A percentile compares a stretch with the other conserved stretches of the same genome.
These are phyloP conservation scores for Candida parachauliodes DNA, from an alignment of 805 yeast genomes.

Conservation along the genomic window DNA sequence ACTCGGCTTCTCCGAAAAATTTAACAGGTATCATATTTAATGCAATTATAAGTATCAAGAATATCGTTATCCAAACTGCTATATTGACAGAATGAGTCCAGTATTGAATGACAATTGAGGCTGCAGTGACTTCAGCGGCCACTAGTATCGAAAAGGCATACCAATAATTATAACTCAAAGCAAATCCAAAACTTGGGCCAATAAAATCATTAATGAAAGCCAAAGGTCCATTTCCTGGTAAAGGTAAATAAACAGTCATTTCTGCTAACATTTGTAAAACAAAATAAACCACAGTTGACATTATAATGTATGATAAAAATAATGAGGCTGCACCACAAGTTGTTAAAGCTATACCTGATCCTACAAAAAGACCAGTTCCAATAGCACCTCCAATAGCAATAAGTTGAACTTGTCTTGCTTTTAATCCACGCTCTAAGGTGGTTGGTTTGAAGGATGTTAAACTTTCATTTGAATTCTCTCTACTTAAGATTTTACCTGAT, in stretches of 20 bases:
- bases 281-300: constrained; percentile 23
- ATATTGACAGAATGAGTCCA: constrained; percentile 31
- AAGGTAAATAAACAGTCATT: constrained; percentile 32
- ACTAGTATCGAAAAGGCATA: constrained; percentile 31
- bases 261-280: constrained; percentile 32
- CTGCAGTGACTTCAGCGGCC: constrained; percentile 35
- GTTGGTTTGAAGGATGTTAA: constrained; percentile 17
- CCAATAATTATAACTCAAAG: constrained; percentile 33
- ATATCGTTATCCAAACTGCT: constrained; percentile 39
- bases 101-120: constrained; percentile 30
- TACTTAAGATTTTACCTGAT: constrained; percentile 17
- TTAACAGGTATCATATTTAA: constrained; percentile 29
- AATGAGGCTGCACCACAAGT: constrained; percentile 66
- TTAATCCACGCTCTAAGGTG: constrained; percentile 35
- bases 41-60: constrained; percentile 21
- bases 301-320: constrained; percentile 34
- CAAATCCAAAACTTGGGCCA: constrained; percentile 29
- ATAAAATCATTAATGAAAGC: constrained; percentile 26
- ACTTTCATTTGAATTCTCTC: constrained; percentile 13
- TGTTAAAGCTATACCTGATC: constrained; percentile 56
- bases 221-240: constrained; percentile 33
- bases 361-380: constrained; percentile 70
- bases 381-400: constrained; percentile 83
- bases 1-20: constrained; percentile 36
- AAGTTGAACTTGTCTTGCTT: constrained; percentile 57